Base-by-base conservation (phyloP, 1,139 yeast genomes). In the Scheffersomyces stambukii region DNA sequence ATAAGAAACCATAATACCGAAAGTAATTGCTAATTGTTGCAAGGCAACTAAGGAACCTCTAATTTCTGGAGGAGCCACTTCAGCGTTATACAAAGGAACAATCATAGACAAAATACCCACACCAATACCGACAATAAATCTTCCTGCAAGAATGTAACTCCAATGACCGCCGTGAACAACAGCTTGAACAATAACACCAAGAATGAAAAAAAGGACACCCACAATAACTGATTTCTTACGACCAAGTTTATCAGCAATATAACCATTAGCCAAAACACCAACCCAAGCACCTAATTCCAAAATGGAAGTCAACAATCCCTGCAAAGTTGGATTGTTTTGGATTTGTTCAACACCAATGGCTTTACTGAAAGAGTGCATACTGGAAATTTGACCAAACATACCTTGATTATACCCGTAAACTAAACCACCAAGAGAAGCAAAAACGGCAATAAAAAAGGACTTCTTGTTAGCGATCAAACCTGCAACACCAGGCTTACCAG, bases 341-440 rank as follows among this genome's bases (percentile, higher is more conserved):
- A 46, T 41, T 27, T 42, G 27, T 18, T 47, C 48, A 27, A 45
- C 40, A 20, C 38, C 35, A 22, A 47, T 46, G 12, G 44, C 45
- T 28, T 19, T 24, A 6, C 32, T 24, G 23, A 50, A 50, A 4
- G 41, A 29, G 17, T 41, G 46, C 43, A 49, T 78, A 16, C 81
- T 72, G 36, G 79, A 75, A 30, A 77, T 57, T 45, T 81, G 79
- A 17, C 81, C 70, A 80, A 79, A 75, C 31, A 81, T 69, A 45
- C 91, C 91, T 54, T 81, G 89, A 48, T 81, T 88, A 46, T 78
- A 79, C 34, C 91, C 91, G 45, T 81, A 81, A 39, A 60, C 35
- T 11, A 50, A 35, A 8, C 54, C 54, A 13, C 52, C 54, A 13
- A 50, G 27, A 9, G 50, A 41, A 2, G 50, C 52, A 31, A 47